Percentiles rank a stretch among this genome's conserved stretches.
phyloP scores from a whole-genome alignment of 2,329 filamentous ascomycete species.

The Clonostachys sp. region DNA sequence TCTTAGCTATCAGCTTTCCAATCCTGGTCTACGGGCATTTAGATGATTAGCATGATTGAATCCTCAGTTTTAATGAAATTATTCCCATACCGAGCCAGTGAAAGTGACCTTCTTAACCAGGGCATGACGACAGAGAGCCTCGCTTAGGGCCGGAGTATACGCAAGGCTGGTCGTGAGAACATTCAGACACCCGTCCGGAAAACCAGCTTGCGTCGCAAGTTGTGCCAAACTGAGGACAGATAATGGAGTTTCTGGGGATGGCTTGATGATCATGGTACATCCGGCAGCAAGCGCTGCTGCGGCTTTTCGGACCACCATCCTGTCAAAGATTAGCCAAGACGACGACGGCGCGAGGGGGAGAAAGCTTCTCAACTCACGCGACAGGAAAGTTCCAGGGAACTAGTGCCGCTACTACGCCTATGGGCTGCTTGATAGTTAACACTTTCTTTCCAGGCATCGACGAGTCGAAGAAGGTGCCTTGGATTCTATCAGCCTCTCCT shows the following conservation, averaged over 20 bases:
- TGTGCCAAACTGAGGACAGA: constrained; percentile 58
- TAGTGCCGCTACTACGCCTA: constrained; percentile 25
- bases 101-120: constrained; percentile 72
- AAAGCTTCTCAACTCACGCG: constrained; percentile 13
- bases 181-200: constrained; percentile 72
- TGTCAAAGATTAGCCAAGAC: neutral
- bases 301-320: constrained; percentile 40
- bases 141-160: constrained; percentile 61
- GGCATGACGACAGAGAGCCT: constrained; percentile 61
- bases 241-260: constrained; percentile 70
- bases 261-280: constrained; percentile 74
- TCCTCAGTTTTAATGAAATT: neutral
- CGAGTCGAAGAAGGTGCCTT: constrained; percentile 55
- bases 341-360: neutral
- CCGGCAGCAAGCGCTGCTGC: constrained; percentile 62
- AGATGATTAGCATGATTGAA: neutral
- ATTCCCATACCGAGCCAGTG: constrained; percentile 54
- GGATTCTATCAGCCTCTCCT: constrained; percentile 43
- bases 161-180: constrained; percentile 54
- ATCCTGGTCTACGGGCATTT: constrained; percentile 42
- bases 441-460: constrained; percentile 58
- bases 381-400: constrained; percentile 55
- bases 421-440: constrained; percentile 60
- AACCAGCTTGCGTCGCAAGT: constrained; percentile 66
- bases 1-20: constrained; percentile 61